These are phyloP conservation scores for Metschnikowia proteae DNA, from an alignment of 805 yeast genomes.

Conservation along the genomic window DNA sequence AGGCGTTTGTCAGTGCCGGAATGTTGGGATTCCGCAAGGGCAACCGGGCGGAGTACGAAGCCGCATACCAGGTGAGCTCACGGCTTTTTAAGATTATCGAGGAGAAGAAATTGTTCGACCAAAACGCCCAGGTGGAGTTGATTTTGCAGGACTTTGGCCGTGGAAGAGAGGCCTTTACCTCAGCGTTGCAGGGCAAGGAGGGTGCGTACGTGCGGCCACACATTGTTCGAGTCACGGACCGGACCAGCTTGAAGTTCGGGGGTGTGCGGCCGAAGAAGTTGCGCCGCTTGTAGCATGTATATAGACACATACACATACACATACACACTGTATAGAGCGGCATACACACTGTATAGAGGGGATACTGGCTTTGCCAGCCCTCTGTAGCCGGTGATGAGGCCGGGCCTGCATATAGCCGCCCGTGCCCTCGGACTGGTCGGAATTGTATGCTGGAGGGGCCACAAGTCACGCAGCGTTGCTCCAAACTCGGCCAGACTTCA, in stretches of 20 bases:
- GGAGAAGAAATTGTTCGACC: constrained; percentile 52
- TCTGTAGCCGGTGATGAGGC: too few species aligned
- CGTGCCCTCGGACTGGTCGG: too few species aligned
- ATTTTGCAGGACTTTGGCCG: constrained; percentile 81
- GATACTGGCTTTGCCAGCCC: too few species aligned
- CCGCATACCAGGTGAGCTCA: constrained; percentile 79
- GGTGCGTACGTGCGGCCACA: constrained; percentile 66
- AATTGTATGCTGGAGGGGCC: too few species aligned
- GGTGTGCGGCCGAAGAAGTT: constrained; percentile 82
- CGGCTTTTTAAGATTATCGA: constrained; percentile 68
- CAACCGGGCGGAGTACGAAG: constrained; percentile 90
- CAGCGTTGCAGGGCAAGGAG: constrained; percentile 85
- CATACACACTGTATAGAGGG: too few species aligned
- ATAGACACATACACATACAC: constrained; percentile 4
- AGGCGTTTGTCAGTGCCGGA: constrained; percentile 72
- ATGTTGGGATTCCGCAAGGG: constrained; percentile 84
- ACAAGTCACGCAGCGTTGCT: too few species aligned
- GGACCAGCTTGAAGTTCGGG: constrained; percentile 84
- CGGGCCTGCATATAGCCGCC: too few species aligned
- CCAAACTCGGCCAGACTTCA: too few species aligned
- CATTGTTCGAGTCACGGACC: constrained; percentile 69
- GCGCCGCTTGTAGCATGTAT: constrained; percentile 57
- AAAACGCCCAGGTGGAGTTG: constrained; percentile 62
- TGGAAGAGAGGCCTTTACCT: constrained; percentile 82
- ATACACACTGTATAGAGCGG: too few species aligned